phyloP scores from a whole-genome alignment of 2,329 filamentous ascomycete genomes.

The Cordyceps militaris region DNA sequence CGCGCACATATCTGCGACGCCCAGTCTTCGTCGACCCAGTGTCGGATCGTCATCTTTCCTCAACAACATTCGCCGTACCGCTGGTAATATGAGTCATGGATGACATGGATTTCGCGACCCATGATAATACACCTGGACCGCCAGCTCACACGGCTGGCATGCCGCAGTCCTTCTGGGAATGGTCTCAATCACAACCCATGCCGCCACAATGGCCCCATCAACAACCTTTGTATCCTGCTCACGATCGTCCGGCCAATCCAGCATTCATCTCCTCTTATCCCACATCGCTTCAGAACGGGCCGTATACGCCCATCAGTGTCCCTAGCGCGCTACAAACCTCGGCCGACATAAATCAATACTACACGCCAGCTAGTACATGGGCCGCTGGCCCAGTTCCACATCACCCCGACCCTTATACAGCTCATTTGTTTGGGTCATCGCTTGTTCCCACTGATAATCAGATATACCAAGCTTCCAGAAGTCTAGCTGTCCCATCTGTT shows the following conservation, averaged over 20 bases:
- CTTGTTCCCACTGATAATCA: neutral
- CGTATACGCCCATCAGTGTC: neutral
- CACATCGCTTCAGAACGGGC: neutral
- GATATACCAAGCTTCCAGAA: neutral
- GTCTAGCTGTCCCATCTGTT: neutral
- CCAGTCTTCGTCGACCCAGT: neutral
- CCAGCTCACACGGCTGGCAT: conserved; percentile 5
- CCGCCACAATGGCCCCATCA: neutral
- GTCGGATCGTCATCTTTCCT: neutral
- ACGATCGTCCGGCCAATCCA: neutral
- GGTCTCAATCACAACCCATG: neutral
- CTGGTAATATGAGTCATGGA: conserved; percentile 20
- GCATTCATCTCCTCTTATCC: neutral
- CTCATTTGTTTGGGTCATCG: neutral
- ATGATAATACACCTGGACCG: conserved; percentile 16
- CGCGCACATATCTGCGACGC: neutral
- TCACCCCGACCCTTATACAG: neutral
- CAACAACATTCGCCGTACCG: neutral
- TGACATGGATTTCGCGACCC: conserved; percentile 27
- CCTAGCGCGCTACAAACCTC: neutral
- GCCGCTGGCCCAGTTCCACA: neutral
- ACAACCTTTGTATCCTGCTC: neutral
- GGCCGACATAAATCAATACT: neutral
- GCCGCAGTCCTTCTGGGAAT: neutral
- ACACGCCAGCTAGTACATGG: neutral